Evolutionary conservation across 371 early-diverging fungal species (phyloP).

Genomic region (Mortierella sp.): DNA sequence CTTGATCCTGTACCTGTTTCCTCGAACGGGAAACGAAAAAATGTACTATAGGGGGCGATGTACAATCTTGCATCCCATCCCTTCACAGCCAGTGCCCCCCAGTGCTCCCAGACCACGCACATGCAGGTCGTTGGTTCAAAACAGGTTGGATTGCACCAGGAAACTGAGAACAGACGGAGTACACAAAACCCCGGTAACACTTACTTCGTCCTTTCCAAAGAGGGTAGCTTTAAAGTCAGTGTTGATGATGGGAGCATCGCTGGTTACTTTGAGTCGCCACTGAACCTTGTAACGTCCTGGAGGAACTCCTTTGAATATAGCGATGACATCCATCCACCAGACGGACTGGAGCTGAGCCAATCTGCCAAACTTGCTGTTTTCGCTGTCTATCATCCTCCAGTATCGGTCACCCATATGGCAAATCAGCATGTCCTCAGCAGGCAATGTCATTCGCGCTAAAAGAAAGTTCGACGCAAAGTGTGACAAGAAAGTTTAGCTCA

Average conservation of each 20-base stretch:
- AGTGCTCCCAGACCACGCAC: no score
- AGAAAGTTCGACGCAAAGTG: no score
- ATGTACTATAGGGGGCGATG: neutral
- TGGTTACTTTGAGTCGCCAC: slow-evolving; percentile 39
- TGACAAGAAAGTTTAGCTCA: no score
- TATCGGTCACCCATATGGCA: slow-evolving; percentile 52
- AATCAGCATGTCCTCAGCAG: slow-evolving; percentile 51
- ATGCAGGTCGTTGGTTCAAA: no score
- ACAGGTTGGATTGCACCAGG: no score
- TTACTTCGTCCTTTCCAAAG: slow-evolving; percentile 36
- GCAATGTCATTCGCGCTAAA: slow-evolving; percentile 30
- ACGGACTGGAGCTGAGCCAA: slow-evolving; percentile 52
- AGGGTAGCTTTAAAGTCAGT: slow-evolving; percentile 35
- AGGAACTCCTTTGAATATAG: slow-evolving; percentile 28
- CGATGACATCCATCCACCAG: slow-evolving; percentile 55
- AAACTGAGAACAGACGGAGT: no score
- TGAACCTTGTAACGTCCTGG: slow-evolving; percentile 45
- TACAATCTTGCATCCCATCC: no score
- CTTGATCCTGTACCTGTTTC: neutral
- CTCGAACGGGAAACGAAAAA: no score
- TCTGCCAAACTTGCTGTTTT: slow-evolving; percentile 46
- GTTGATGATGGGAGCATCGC: slow-evolving; percentile 42
- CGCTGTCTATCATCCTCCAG: slow-evolving; percentile 50
- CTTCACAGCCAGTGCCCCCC: no score
- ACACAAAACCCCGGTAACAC: neutral